Evolutionary conservation across 139 green algal genomes (phyloP).

Genomic region (Chlorella vulgaris): DNA sequence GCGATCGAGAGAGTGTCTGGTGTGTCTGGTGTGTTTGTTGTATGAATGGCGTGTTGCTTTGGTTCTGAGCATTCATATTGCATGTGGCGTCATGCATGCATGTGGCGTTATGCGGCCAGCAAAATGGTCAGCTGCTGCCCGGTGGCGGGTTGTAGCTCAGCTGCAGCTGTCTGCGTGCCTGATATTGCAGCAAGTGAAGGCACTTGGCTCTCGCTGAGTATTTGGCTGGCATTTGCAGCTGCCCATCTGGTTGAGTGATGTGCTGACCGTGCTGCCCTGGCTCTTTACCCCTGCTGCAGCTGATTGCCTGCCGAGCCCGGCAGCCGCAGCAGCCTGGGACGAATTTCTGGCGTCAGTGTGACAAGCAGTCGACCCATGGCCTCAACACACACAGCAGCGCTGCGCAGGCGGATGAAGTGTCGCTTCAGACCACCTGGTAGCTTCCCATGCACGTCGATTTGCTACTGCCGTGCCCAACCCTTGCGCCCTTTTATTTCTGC

Average conservation of each 20-base stretch:
- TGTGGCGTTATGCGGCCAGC: too few relatives aligned
- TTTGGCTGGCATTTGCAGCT: too few relatives aligned
- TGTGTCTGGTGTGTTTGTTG: neutral
- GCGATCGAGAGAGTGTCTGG: too few relatives aligned
- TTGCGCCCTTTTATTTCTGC: too few relatives aligned
- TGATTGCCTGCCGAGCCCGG: slow-evolving; percentile 2
- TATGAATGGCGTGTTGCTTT: neutral
- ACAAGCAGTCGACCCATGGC: slow-evolving; percentile 8
- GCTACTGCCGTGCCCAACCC: too few relatives aligned
- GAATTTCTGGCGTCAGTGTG: slow-evolving; percentile 9
- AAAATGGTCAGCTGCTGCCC: too few relatives aligned
- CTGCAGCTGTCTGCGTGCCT: too few relatives aligned
- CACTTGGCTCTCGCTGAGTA: too few relatives aligned
- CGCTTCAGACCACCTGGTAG: neutral
- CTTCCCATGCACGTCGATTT: neutral
- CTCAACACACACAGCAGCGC: slow-evolving; percentile 7
- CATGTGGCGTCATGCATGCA: too few relatives aligned
- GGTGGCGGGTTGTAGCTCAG: too few relatives aligned
- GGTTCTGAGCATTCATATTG: too few relatives aligned
- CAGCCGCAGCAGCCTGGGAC: slow-evolving; percentile 23
- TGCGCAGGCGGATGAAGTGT: neutral
- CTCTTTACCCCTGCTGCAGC: neutral
- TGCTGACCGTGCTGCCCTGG: neutral
- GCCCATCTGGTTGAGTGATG: neutral
- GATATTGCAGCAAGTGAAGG: too few relatives aligned